These are phyloP conservation scores for Mesembryanthemum crystallinum DNA, from an alignment of 148 eudicot genomes.

Conservation along the genomic window DNA sequence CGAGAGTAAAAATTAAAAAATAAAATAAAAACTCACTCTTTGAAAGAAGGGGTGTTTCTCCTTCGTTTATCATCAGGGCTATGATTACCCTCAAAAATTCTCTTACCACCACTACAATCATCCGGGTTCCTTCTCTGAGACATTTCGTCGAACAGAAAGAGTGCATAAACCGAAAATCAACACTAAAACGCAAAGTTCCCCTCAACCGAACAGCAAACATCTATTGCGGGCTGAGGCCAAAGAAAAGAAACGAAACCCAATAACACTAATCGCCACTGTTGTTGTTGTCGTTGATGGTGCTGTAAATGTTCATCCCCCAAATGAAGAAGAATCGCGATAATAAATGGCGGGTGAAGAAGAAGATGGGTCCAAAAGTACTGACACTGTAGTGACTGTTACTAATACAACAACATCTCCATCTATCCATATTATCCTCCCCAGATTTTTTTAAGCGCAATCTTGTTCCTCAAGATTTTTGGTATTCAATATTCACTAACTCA, in stretches of 20 bases:
- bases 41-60: conserved; percentile 36
- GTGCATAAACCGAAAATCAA: conserved; percentile 9
- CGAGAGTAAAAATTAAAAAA: background rate
- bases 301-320: background rate
- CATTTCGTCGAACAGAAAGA: conserved; percentile 40
- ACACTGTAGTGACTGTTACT: background rate
- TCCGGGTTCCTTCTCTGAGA: conserved; percentile 57
- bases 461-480: too few relatives aligned
- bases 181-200: background rate
- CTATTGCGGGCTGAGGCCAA: too few relatives aligned
- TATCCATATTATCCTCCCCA: conserved; percentile 18
- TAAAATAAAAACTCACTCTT: conserved; percentile 27
- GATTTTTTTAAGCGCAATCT: background rate
- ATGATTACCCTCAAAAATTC: conserved; percentile 24
- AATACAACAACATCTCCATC: conserved; percentile 3
- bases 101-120: conserved; percentile 24
- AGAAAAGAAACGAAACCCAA: background rate
- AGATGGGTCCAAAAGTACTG: conserved; percentile 15
- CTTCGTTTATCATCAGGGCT: conserved; percentile 51
- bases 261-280: too few relatives aligned
- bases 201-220: too few relatives aligned
- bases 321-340: conserved; percentile 2
- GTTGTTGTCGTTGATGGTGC: too few relatives aligned
- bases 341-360: conserved; percentile 10
- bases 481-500: too few relatives aligned